phyloP scores from a whole-genome alignment of 2,329 filamentous ascomycete species.

The Tolypocladium album region DNA sequence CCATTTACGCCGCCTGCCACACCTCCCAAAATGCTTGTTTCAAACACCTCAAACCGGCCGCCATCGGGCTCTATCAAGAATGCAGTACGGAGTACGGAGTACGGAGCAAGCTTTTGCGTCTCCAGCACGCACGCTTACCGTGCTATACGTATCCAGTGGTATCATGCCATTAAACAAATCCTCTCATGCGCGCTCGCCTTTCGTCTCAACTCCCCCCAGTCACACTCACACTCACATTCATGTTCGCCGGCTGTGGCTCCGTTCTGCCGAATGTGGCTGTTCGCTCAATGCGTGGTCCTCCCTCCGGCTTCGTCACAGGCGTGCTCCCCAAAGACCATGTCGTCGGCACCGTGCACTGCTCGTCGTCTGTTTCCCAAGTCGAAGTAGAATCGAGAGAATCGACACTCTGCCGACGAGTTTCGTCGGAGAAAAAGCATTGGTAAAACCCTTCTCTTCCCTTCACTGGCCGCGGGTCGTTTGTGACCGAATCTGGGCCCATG shows the following conservation, averaged over 20 bases:
- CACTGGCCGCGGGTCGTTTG: constrained; percentile 43
- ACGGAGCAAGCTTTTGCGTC: neutral
- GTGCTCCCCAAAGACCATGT: constrained; percentile 38
- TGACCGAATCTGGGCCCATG: constrained; percentile 38
- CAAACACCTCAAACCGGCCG: neutral
- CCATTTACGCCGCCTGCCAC: neutral
- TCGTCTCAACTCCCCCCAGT: constrained; percentile 3
- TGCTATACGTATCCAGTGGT: neutral
- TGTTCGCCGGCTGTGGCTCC: constrained; percentile 6
- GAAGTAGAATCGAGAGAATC: constrained; percentile 37
- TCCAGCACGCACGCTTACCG: neutral
- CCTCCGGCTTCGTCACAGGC: constrained; percentile 26
- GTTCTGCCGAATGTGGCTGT: constrained; percentile 18
- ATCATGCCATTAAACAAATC: neutral
- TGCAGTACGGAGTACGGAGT: neutral
- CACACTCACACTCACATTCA: constrained; percentile 9
- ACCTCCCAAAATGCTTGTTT: neutral
- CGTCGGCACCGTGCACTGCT: constrained; percentile 33
- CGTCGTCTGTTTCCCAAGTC: constrained; percentile 38
- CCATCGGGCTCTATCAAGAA: neutral
- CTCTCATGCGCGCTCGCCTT: neutral
- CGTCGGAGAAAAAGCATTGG: constrained; percentile 35
- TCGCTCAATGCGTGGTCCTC: constrained; percentile 28
- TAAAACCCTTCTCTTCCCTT: constrained; percentile 46
- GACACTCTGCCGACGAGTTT: constrained; percentile 24